Conservation (phyloP, 257 asterid species). For the Gentiana dahurica region DNA sequence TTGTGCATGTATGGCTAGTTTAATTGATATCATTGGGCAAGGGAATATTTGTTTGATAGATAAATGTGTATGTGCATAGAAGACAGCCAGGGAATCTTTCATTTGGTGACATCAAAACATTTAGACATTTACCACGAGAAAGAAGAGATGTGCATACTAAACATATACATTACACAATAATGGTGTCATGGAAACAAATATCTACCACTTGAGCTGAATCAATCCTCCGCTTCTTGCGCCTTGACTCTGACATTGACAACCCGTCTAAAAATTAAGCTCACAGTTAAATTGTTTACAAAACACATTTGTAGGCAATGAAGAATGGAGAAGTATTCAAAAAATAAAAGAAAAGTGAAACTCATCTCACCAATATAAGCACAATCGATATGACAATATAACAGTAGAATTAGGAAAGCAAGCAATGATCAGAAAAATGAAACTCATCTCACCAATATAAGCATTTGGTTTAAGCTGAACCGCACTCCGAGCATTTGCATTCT, state of each 20-base stretch:
- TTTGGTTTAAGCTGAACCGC: constrained; percentile 33
- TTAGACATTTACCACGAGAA: not conserved
- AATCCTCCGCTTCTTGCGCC: constrained; percentile 55
- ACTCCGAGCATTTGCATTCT: constrained; percentile 30
- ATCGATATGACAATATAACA: not conserved
- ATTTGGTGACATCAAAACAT: too few relatives aligned
- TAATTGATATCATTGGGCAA: not conserved
- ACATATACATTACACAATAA: not conserved
- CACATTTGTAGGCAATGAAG: not conserved
- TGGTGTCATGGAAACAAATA: not conserved
- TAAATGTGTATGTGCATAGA: not conserved
- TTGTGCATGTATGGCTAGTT: too few relatives aligned
- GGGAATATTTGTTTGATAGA: not conserved
- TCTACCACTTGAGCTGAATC: constrained; percentile 39
- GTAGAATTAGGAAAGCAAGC: not conserved
- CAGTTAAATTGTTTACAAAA: not conserved
- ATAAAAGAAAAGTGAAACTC: not conserved
- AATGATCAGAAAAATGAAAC: not conserved
- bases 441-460: constrained; percentile 31
- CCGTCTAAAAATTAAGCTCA: constrained; percentile 1
- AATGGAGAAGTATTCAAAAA: not conserved
- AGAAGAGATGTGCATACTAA: not conserved
- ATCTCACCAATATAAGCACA: constrained; percentile 31
- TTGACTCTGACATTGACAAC: constrained; percentile 31
- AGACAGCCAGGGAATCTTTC: too few relatives aligned